These are phyloP conservation scores for Pisolithus orientalis DNA, from an alignment of 768 basidiomycete genomes.

Conservation along the genomic window DNA sequence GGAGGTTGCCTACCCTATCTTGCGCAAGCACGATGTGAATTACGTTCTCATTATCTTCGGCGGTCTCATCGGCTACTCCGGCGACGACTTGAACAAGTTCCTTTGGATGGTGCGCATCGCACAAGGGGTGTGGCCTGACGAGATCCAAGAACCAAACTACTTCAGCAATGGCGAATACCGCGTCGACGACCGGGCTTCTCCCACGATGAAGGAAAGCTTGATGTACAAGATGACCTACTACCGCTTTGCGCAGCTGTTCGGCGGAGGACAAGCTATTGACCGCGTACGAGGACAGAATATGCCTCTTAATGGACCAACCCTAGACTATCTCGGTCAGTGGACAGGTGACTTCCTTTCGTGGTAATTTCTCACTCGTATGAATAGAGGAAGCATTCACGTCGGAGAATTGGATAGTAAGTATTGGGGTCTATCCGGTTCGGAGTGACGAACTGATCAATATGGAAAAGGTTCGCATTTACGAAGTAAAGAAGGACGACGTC, in stretches of 20 bases:
- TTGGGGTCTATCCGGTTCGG: background rate
- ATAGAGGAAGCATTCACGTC: constrained; percentile 97
- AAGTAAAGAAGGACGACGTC: constrained; percentile 90
- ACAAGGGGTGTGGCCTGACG: constrained; percentile 97
- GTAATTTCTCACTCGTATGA: constrained; percentile 1
- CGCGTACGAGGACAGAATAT: constrained; percentile 86
- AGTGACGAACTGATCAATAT: background rate
- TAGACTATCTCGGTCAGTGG: constrained; percentile 80
- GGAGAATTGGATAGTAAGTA: constrained; percentile 96
- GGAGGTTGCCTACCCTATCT: constrained; percentile 94
- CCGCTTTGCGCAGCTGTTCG: constrained; percentile 87
- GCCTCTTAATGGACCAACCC: constrained; percentile 67
- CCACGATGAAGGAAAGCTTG: constrained; percentile 88
- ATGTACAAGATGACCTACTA: constrained; percentile 99
- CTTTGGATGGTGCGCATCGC: constrained; percentile 96
- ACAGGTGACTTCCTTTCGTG: background rate
- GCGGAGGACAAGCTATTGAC: constrained; percentile 66
- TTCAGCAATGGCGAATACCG: constrained; percentile 95
- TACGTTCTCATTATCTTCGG: constrained; percentile 98
- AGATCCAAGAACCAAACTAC: constrained; percentile 92
- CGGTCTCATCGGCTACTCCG: constrained; percentile 92
- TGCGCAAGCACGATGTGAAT: constrained; percentile 95
- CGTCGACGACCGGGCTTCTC: constrained; percentile 78
- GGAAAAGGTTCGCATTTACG: constrained; percentile 78
- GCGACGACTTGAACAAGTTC: constrained; percentile 99